phyloP scores from a whole-genome alignment of 202 grass and related monocot genomes.

The Dendrocalamus latiflorus region DNA sequence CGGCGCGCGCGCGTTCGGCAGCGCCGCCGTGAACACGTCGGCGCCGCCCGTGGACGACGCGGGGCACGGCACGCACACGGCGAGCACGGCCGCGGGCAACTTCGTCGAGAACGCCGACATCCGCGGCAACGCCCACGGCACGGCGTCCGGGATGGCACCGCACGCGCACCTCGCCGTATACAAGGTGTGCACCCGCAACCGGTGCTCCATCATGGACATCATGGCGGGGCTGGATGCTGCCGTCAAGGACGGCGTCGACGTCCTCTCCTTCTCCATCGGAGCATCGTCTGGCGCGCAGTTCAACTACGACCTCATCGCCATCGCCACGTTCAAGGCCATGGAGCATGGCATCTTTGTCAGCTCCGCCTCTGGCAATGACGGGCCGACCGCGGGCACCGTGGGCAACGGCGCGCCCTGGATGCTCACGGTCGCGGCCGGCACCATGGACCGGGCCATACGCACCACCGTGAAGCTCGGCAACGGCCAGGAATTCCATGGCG shows the following conservation, averaged over 20 bases:
- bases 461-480: conserved; percentile 67
- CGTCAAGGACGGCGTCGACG: conserved; percentile 68
- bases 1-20: conserved; percentile 58
- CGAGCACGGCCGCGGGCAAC: conserved; percentile 76
- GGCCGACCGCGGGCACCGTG: conserved; percentile 27
- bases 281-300: conserved; percentile 40
- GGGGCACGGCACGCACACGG: conserved; percentile 79
- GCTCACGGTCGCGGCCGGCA: conserved; percentile 64
- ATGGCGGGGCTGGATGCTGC: conserved; percentile 64
- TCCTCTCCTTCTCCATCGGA: conserved; percentile 76
- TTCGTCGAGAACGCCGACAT: conserved; percentile 59
- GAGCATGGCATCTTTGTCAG: conserved; percentile 80
- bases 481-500: conserved; percentile 53
- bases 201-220: conserved; percentile 55
- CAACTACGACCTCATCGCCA: conserved; percentile 61
- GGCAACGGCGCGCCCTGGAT: conserved; percentile 74
- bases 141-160: conserved; percentile 80
- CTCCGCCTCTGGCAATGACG: conserved; percentile 60
- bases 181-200: conserved; percentile 58
- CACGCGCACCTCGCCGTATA: conserved; percentile 79
- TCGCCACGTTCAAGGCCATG: conserved; percentile 71
- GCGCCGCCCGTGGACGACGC: conserved; percentile 55
- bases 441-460: conserved; percentile 56
- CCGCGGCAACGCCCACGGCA: conserved; percentile 67
- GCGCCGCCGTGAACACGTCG: conserved; percentile 26